Evolutionary conservation across 257 asterid species (phyloP), one percentile per base, ranked within the genome.

Genomic region (Osmanthus fragrans): DNA sequence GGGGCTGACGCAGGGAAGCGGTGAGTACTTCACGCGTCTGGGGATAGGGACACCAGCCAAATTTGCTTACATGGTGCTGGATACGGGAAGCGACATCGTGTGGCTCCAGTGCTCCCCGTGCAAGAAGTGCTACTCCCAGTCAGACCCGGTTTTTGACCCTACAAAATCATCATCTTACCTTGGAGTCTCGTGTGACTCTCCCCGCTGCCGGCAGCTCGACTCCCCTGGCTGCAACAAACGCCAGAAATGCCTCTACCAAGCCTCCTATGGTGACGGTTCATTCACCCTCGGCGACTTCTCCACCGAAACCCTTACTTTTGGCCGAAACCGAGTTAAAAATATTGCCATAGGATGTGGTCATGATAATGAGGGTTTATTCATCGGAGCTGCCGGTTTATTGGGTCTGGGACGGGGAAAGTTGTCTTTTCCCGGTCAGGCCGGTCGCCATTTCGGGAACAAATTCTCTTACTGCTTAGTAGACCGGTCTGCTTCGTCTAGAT

Each of bases 31-130:
- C 99, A 94, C 99, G 5, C 95, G 97, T 82, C 32, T 94, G 19
- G 99, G 99, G 12, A 65, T 94, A 0, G 97, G 99, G 2, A 91
- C 97, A 0, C 97, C 99, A 3, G 67, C 97, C 0, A 88, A 80
- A 74, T 84, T 87, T 49, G 87, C 82, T 8, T 91, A 82, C 89
- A 88, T 92, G 96, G 97, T 92, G 66, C 86, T 92, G 25, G 98
- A 94, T 79, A 94, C 98, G 0, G 98, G 98, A 0, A 91, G 96
- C 84, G 97, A 94, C 84, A 89, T 92, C 76, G 93, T 90, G 34
- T 94, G 97, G 98, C 75, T 94, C 79, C 98, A 94, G 80, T 94
- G 98, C 79, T 77, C 91, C 4, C 98, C 97, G 2, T 94, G 98
- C 86, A 70, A 79, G 25, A 90, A 84, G 39, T 94, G 98, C 83